Base-by-base conservation (phyloP, 139 green algal genomes). In the Picochlorum sp. region DNA sequence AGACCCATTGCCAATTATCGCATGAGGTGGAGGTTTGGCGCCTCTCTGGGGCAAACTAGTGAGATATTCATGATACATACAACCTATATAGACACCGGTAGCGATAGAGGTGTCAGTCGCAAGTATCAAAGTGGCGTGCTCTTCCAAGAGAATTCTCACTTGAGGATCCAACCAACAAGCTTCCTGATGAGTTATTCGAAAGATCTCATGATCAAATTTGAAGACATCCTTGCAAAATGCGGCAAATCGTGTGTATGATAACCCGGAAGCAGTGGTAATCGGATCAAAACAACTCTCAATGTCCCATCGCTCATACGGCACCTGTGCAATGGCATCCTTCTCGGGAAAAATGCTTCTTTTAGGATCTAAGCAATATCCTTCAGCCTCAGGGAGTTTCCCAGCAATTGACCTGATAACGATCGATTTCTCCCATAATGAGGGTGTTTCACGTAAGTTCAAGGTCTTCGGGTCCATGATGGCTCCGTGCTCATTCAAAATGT, bases 161-260 rank as follows among this genome's bases (percentile, higher is more conserved):
- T 92, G 85, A 5, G 87, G 87, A 67, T 95, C 87, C 38, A 77
- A 82, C 16, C 70, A 66, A 3, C 56, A 9, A 0, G 79, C 79
- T 58, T 92, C 85, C 3, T 62, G 56, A 2, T 55, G 9, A 0
- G 69, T 72, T 57, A 94, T 49, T 1, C 69, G 65, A 67, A 94
- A 91, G 0, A 73, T 65, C 7, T 37, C 54, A 0, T 74, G 47
- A 49, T 94, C 87, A 73, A 91, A 94, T 1, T 52, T 13, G 31
- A 85, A 77, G 1, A 83, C 66, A 6, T 26, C 69, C 2, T 45
- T 4, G 51, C 85, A 67, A 60, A 89, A 94, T 5, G 75, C 76
- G 2, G 73, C 84, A 63, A 88, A 84, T 18, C 78, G 68, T 14
- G 69, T 49, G 31, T 80, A 75, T 18, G 62, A 49, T 28, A 6